These are phyloP conservation scores for Pleodorina starrii DNA, from an alignment of 139 green algal species.

Conservation along the genomic window DNA sequence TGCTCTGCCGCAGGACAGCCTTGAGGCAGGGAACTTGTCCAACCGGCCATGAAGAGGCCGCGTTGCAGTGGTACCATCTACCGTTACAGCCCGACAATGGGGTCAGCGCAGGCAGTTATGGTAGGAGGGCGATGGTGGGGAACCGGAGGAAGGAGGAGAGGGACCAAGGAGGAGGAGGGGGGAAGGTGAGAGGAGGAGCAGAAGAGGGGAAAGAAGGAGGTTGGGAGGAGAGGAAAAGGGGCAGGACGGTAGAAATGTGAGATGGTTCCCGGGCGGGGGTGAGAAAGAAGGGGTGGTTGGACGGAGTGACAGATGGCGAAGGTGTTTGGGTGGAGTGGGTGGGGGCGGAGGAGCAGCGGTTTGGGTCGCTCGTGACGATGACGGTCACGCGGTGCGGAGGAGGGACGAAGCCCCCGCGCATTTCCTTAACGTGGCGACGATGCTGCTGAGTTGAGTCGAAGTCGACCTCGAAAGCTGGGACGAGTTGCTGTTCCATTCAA, in stretches of 20 bases:
- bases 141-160: slow-evolving; percentile 24
- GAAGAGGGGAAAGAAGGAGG: background rate
- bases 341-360: background rate
- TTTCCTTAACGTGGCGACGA: no score
- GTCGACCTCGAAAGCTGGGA: background rate
- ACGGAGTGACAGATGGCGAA: background rate
- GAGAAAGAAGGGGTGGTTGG: background rate
- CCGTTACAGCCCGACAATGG: background rate
- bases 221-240: background rate
- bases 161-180: slow-evolving; percentile 12
- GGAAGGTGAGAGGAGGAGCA: slow-evolving; percentile 12
- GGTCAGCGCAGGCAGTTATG: background rate
- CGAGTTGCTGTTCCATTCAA: background rate
- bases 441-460: no score
- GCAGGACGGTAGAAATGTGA: slow-evolving; percentile 22
- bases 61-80: slow-evolving; percentile 44
- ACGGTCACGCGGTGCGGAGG: no score
- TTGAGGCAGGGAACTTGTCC: slow-evolving; percentile 36
- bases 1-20: slow-evolving; percentile 42
- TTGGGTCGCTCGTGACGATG: no score
- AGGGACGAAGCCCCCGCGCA: no score
- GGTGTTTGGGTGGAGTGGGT: slow-evolving; percentile 30
- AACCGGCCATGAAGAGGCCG: slow-evolving; percentile 1
- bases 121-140: background rate
- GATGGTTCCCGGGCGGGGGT: slow-evolving; percentile 5